These are phyloP conservation scores for Musa itinerans DNA, from an alignment of 176 grass and related monocot species.

Conservation along the genomic window DNA sequence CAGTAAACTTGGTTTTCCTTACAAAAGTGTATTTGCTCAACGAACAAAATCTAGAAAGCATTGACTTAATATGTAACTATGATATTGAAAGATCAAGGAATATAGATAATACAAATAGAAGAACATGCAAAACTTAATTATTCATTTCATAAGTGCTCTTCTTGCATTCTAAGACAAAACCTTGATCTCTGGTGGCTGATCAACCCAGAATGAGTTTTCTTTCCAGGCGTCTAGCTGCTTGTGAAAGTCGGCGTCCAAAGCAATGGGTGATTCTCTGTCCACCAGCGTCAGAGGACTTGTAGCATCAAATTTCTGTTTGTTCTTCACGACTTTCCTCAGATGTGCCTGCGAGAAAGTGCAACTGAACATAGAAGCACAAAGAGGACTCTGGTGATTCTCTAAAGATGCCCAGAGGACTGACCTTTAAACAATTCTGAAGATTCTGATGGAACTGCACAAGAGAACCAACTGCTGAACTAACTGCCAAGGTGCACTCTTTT, in stretches of 20 bases:
- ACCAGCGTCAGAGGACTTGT: constrained; percentile 7
- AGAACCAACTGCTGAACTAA: constrained; percentile 14
- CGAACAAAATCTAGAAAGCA: neutral
- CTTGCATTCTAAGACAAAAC: constrained; percentile 11
- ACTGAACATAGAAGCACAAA: neutral
- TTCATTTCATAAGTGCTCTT: neutral
- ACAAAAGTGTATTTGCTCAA: neutral
- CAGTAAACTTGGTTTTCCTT: neutral
- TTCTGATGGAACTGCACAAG: constrained; percentile 19
- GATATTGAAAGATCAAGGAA: neutral
- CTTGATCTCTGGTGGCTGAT: constrained; percentile 64
- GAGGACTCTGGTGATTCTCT: neutral
- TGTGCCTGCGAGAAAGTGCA: constrained; percentile 33
- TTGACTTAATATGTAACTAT: neutral
- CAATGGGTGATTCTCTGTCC: constrained; percentile 11
- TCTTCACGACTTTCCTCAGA: constrained; percentile 39
- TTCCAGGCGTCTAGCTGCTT: constrained; percentile 69
- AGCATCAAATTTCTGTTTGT: constrained; percentile 13
- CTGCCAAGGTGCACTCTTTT: neutral
- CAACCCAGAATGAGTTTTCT: constrained; percentile 58
- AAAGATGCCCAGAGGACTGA: neutral
- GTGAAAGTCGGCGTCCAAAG: constrained; percentile 47
- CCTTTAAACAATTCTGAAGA: constrained; percentile 20
- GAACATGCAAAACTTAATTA: neutral
- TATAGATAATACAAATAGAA: neutral